Base-by-base conservation (phyloP, 208 protist species). In the Vickermania spadyakhi region DNA sequence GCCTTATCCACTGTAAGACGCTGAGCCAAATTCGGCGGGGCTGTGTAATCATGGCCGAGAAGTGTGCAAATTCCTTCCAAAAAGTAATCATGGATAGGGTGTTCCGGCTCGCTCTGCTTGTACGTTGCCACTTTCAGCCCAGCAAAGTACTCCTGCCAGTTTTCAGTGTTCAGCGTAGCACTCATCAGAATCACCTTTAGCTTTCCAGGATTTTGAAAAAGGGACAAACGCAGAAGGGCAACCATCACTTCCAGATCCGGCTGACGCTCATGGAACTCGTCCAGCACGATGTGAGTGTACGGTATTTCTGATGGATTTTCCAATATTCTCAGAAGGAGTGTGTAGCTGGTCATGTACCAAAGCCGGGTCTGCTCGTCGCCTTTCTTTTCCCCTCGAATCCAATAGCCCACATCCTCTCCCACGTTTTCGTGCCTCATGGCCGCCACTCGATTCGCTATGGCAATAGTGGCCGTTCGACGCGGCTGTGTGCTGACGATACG, bases 241-340 rank as follows among this genome's bases (percentile, higher is more conserved):
- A 97, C 60, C 22, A 96, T 79, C 21, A 97, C 81, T 71, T 97
- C 91, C 25, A 84, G 81, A 59, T 97, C 89, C 0, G 99, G 83
- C 2, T 94, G 98, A 26, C 94, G 76, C 77, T 97, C 94, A 69
- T 97, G 94, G 52, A 96, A 91, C 68, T 97, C 94, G 62, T 97
- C 94, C 49, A 97, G 78, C 56, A 97, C 88, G 56, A 97, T 75
- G 72, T 96, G 90, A 11, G 86, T 93, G 65, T 96, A 77, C 13
- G 66, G 67, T 56, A 87, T 52, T 28, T 86, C 68, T 14, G 80
- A 74, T 63, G 58, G 51, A 30, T 66, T 71, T 68, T 75, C 80
- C 21, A 94, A 56, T n/a, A 94, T 61, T 58, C 80, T 62, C 18
- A 94, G 76, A 36, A 94, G 84, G 52, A 94, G 81, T 3, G 79